phyloP scores from a whole-genome alignment of 139 green algal genomes.

The Closterium sp. region DNA sequence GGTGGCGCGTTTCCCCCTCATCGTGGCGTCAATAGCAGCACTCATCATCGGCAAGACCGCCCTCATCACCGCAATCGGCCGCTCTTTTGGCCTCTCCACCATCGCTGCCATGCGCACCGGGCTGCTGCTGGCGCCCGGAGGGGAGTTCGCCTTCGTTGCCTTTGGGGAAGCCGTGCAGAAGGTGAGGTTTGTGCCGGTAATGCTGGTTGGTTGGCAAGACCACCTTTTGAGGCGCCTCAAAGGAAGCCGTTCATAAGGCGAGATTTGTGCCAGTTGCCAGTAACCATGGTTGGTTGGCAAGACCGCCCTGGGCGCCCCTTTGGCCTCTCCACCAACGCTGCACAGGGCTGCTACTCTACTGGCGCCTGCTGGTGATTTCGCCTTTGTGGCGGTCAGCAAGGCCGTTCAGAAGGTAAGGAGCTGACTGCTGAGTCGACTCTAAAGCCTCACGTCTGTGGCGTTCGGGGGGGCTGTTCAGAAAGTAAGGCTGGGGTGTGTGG shows the following conservation, averaged over 20 bases:
- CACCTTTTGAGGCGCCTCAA: conserved; percentile 62
- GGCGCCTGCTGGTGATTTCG: no score
- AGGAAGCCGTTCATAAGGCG: no score
- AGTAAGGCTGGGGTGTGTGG: no score
- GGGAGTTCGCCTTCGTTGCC: conserved; percentile 98
- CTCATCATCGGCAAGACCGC: conserved; percentile 54
- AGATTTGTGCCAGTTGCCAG: no score
- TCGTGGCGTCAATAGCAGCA: conserved; percentile 60
- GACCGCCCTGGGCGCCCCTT: conserved; percentile 79
- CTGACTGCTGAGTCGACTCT: no score
- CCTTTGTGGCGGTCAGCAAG: conserved; percentile 20
- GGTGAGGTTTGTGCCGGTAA: background rate
- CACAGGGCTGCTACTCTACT: conserved; percentile 65
- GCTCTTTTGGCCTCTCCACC: conserved; percentile 77
- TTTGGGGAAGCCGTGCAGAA: conserved; percentile 83
- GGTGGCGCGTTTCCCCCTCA: conserved; percentile 65
- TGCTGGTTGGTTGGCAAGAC: conserved; percentile 56
- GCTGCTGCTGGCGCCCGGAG: conserved; percentile 82
- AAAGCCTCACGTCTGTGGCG: no score
- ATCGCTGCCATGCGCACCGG: conserved; percentile 67
- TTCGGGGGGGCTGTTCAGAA: no score
- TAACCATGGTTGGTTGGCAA: conserved; percentile 52
- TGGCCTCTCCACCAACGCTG: conserved; percentile 76
- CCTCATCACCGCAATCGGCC: conserved; percentile 76
- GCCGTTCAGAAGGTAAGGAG: no score